These are phyloP conservation scores for Fomes fomentarius DNA, from an alignment of 1,284 basidiomycete species.

Conservation along the genomic window DNA sequence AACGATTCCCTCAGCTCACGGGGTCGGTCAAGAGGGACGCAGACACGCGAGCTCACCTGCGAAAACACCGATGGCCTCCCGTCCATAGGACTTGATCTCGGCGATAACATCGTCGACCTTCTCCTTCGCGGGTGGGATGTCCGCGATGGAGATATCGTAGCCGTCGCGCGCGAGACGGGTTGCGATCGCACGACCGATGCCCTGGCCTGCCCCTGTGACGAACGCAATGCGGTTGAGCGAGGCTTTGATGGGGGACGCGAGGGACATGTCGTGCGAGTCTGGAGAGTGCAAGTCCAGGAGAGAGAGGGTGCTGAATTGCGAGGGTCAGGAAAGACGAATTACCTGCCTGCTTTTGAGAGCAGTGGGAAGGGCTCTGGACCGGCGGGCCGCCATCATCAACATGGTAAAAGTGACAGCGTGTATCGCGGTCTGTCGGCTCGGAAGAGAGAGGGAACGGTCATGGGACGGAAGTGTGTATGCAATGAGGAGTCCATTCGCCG, in stretches of 20 bases:
- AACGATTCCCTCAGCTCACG: neutral
- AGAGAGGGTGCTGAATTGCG: neutral
- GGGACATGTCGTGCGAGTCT: constrained; percentile 17
- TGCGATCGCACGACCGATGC: constrained; percentile 47
- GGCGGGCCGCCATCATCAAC: constrained; percentile 10
- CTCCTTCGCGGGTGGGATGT: constrained; percentile 35
- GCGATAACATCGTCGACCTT: constrained; percentile 35
- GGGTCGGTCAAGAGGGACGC: neutral
- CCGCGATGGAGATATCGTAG: constrained; percentile 42
- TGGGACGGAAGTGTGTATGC: constrained; percentile 13
- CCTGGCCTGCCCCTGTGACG: constrained; percentile 45
- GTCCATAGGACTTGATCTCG: constrained; percentile 37
- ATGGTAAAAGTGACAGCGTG: neutral
- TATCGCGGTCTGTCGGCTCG: constrained; percentile 11
- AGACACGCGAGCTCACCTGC: constrained; percentile 27
- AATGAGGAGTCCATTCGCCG: no score
- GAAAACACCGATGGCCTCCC: constrained; percentile 34
- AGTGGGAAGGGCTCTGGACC: neutral
- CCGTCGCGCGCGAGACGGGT: constrained; percentile 45
- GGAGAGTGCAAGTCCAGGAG: neutral
- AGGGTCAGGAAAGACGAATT: neutral
- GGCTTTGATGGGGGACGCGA: constrained; percentile 33
- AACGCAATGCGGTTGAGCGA: constrained; percentile 38
- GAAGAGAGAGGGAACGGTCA: constrained; percentile 8
- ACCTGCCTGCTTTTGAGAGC: neutral